Evolutionary conservation across 148 eudicot genomes (phyloP), one percentile per base, ranked within the genome.

Genomic region (Rhododendron griersonianum): DNA sequence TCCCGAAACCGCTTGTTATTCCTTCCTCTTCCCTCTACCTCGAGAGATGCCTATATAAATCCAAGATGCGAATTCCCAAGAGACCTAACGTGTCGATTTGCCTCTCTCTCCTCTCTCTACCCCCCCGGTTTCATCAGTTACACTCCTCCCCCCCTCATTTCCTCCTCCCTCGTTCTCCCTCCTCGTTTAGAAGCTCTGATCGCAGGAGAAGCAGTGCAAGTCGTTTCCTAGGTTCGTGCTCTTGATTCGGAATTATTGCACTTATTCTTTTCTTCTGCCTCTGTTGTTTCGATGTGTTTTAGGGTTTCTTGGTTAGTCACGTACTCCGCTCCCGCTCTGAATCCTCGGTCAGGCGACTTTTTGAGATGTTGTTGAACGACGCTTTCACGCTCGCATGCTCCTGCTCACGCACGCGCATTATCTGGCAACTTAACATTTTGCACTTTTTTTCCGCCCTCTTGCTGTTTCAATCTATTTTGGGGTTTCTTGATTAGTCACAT

Each of bases 21-120:
- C 15, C 83, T 37, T 81, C 47, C 14, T 55, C 83, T 37, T 81
- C 47, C 25, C 44, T 14, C 69, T 28, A 6, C 25, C 19, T 59
- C 9, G 48, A 55, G 37, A 61, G 5, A 82, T 82, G 84, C 35
- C 53, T 25, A 23, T 82, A 61, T 82, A 82, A 82, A 3, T n/a
- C 75, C 84, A 82, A 82, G 75, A 82, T 82, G 84, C 84, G 84
- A 63, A 39, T 82, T 21, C 84, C 53, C 21, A 82, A 82, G 76
- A 41, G 75, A 13, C 76, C 84, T 41, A 61, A 71, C 35, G 51
- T 82, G 10, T 82, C 76, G 6, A 15, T 63, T 63, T 63, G 23
- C 16, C 84, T 82, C 84, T 82, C 76, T 82, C 37, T 50, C 33
- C 30, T 82, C 75, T 61, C 75, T 33, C 65, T 47, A 7, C 28